Percentiles rank a stretch among this genome's conserved stretches.
These are phyloP conservation scores for Scenedesmus sp. DNA, from an alignment of 163 green algal genomes.

Conservation along the genomic window DNA sequence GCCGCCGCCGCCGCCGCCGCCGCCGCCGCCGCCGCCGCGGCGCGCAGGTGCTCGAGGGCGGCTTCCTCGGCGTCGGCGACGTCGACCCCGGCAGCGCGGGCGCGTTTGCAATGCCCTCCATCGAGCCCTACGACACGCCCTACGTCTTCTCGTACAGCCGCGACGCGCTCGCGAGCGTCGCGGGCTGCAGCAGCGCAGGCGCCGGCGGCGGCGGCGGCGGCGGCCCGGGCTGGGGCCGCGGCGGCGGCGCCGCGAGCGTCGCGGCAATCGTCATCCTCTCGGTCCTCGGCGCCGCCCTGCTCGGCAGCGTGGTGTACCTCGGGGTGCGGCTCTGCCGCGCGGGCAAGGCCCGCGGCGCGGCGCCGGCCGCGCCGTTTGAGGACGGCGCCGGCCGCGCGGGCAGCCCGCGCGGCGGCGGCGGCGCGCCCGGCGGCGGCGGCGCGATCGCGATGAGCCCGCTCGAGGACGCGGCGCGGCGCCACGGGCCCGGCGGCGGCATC, in stretches of 20 bases:
- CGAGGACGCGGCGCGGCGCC: not conserved
- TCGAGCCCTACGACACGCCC: not conserved
- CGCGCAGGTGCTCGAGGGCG: slow-evolving; percentile 4
- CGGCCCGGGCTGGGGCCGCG: too few relatives aligned
- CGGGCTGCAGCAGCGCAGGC: not conserved
- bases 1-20: not conserved
- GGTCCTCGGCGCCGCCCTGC: slow-evolving; percentile 13
- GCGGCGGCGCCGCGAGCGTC: not conserved
- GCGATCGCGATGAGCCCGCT: slow-evolving; percentile 19
- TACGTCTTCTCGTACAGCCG: not conserved
- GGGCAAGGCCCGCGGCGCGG: not conserved
- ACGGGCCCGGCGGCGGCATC: not conserved
- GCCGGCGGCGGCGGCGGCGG: not conserved
- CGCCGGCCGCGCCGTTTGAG: not conserved
- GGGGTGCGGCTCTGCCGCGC: not conserved
- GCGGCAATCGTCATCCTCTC: not conserved
- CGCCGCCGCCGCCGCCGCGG: not conserved
- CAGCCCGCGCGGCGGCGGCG: not conserved
- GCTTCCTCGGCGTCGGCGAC: not conserved
- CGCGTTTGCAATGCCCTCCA: slow-evolving; percentile 10
- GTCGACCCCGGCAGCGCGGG: not conserved
- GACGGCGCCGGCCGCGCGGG: not conserved
- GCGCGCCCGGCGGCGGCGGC: not conserved
- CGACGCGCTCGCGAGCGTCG: not conserved
- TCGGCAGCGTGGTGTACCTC: not conserved